Evolutionary conservation across 2,329 filamentous ascomycete species (phyloP), one percentile per base, ranked within the genome.

Genomic region (Colletotrichum sp.): DNA sequence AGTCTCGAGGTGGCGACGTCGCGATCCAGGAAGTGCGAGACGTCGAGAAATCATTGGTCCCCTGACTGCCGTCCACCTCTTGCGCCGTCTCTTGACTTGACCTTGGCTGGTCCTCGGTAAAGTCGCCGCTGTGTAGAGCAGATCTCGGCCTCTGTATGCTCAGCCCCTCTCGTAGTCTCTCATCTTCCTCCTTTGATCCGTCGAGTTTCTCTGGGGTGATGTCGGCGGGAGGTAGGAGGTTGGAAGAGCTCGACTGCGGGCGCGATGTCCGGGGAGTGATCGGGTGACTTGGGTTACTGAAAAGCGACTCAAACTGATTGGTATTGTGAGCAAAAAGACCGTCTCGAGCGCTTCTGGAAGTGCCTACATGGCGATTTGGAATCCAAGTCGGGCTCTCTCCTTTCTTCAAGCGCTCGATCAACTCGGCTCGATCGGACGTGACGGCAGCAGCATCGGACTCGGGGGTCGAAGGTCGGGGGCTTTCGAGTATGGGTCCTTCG

Each of bases 381-480:
- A 93, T 88, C 95, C 95, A 97, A 6, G 92, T 91, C 49, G 95
- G 93, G 81, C 92, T 94, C 84, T 96, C 93, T 36, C 92, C 92
- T 83, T 91, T 92, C 86, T 98, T 98, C 79, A 98, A 89, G 78
- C 93, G 91, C 84, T 96, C 92, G 73, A 99, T 98, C 80, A 98
- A 87, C 84, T 96, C 94, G 73, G 92, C 92, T 78, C 96, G 91
- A 83, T 95, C 92, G 21, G 88, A 89, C 44, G 87, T 88, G 15
- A 85, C 78, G n/a, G 78, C 80, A 10, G 79, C 74, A 8, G 75
- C 60, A 36, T 82, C 81, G 26, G 79, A 78, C 30, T 84, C 83
- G 7, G 84, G 84, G 2, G 83, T 82, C 36, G 72, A 78, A 15
- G 66, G 71, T 28, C 70, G 76, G 18, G 86, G 87, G 65, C 84